These are phyloP conservation scores for Thuja plicata DNA, from an alignment of 83 land plant genomes.

Conservation along the genomic window DNA sequence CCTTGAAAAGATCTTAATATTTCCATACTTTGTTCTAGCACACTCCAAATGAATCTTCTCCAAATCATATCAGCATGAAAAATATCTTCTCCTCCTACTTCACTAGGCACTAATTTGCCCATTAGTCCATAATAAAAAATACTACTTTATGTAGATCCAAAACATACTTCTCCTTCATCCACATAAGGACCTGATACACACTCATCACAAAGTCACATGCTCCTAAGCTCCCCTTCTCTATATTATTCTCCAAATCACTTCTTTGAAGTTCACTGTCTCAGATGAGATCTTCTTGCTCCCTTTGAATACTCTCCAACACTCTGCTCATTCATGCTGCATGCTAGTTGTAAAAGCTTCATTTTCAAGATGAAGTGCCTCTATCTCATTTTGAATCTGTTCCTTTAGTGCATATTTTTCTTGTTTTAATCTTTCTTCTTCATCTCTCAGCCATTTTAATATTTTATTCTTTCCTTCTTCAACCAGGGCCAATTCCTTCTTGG, in stretches of 20 bases:
- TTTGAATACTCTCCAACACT: conserved; percentile 44
- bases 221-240: conserved; percentile 52
- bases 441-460: conserved; percentile 50
- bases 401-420: conserved; percentile 35
- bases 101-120: no score
- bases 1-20: no score
- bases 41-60: no score
- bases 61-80: no score
- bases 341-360: conserved; percentile 55
- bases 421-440: conserved; percentile 72
- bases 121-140: no score
- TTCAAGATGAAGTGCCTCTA: conserved; percentile 51
- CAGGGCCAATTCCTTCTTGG: conserved; percentile 47
- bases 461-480: conserved; percentile 48
- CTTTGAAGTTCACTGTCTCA: conserved; percentile 60
- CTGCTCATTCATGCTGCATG: conserved; percentile 61
- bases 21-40: no score
- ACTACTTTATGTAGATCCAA: no score
- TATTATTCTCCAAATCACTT: conserved; percentile 57
- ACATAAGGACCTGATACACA: no score
- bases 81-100: no score
- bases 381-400: conserved; percentile 42
- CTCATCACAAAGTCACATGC: no score
- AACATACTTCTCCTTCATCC: no score
- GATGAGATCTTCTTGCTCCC: conserved; percentile 55